phyloP scores from a whole-genome alignment of 2,329 filamentous ascomycete species.

The Stagonosporopsis tanaceti region DNA sequence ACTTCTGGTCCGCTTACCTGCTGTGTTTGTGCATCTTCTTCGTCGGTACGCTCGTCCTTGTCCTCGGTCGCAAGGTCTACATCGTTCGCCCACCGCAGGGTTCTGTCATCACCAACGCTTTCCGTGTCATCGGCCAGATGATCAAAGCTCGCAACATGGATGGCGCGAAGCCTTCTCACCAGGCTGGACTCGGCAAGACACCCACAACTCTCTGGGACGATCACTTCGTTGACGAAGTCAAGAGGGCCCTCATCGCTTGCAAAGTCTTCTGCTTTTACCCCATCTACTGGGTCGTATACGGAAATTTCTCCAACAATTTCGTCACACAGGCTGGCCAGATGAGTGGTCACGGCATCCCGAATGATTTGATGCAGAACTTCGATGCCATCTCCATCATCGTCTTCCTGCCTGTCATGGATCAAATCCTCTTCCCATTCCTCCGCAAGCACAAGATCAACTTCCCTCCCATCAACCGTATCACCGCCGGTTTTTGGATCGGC shows the following conservation, averaged over 20 bases:
- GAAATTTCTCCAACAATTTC: conserved; percentile 55
- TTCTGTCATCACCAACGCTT: conserved; percentile 53
- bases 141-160: conserved; percentile 64
- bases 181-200: conserved; percentile 60
- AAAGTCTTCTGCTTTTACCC: conserved; percentile 67
- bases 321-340: conserved; percentile 56
- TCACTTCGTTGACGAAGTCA: conserved; percentile 75
- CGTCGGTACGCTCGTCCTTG: conserved; percentile 64
- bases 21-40: conserved; percentile 72
- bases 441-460: conserved; percentile 53
- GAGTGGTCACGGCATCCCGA: conserved; percentile 55
- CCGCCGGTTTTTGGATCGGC: conserved; percentile 62
- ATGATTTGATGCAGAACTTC: conserved; percentile 59
- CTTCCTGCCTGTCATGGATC: conserved; percentile 56
- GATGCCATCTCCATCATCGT: conserved; percentile 57
- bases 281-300: conserved; percentile 57
- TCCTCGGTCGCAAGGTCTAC: conserved; percentile 50
- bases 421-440: conserved; percentile 53
- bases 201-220: conserved; percentile 67
- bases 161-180: conserved; percentile 72
- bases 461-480: conserved; percentile 63
- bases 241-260: conserved; percentile 71
- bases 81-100: conserved; percentile 51
- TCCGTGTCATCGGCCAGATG: conserved; percentile 67
- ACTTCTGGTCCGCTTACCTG: conserved; percentile 74